Conservation (phyloP, 257 asterid species). For the Plectranthus barbatus region DNA sequence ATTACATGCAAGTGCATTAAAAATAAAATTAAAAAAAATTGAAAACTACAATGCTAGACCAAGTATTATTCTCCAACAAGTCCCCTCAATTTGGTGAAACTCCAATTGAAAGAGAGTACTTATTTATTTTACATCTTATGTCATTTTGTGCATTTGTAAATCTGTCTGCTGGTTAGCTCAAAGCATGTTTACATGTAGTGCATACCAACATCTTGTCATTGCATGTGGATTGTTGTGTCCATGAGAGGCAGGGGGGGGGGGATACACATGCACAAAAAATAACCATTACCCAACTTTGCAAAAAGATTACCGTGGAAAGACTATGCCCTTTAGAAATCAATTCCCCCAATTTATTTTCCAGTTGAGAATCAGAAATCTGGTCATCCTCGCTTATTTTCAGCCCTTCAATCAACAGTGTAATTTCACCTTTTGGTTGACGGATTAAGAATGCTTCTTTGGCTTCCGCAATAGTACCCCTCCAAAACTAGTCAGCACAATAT, state of each 20-base stretch:
- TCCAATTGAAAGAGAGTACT: slow-evolving; percentile 6
- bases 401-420: slow-evolving; percentile 83
- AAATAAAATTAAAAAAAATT: not conserved
- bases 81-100: slow-evolving; percentile 30
- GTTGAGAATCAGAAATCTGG: slow-evolving; percentile 59
- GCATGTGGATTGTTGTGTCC: no score
- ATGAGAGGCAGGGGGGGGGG: no score
- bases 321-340: slow-evolving; percentile 68
- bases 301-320: slow-evolving; percentile 61
- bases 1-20: slow-evolving; percentile 19
- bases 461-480: slow-evolving; percentile 75
- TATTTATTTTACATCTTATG: slow-evolving; percentile 2
- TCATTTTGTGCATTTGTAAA: not conserved
- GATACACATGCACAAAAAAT: not conserved
- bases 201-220: no score
- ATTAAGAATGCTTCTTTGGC: slow-evolving; percentile 58
- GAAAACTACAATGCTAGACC: slow-evolving; percentile 18
- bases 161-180: not conserved
- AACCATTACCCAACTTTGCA: not conserved
- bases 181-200: not conserved
- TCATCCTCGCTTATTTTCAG: slow-evolving; percentile 31
- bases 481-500: slow-evolving; percentile 45
- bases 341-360: slow-evolving; percentile 63
- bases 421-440: slow-evolving; percentile 86
- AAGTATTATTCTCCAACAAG: slow-evolving; percentile 13